Evolutionary conservation across 768 basidiomycete genomes (phyloP).

Genomic region (Lentinula aciculospora): DNA sequence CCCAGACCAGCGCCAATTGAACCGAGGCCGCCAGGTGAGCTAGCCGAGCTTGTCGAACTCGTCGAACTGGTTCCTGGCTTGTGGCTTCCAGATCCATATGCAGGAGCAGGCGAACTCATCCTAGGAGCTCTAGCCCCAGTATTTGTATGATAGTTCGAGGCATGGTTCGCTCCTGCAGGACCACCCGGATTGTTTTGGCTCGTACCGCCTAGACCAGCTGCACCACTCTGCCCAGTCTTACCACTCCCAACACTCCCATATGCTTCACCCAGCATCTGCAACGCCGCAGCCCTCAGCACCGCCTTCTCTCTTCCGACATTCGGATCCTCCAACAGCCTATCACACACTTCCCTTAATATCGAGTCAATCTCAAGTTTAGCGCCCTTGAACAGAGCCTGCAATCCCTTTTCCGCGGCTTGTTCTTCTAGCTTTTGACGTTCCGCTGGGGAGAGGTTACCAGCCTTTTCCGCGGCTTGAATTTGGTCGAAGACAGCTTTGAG

Average conservation of each 20-base stretch:
- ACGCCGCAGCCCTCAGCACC: conserved; percentile 68
- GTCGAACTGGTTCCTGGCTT: background rate
- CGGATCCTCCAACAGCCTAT: conserved; percentile 64
- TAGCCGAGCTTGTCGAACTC: background rate
- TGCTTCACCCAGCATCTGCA: conserved; percentile 82
- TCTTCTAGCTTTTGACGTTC: conserved; percentile 83
- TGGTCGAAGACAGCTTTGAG: conserved; percentile 89
- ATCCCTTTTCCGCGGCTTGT: conserved; percentile 88
- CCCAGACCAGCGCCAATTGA: background rate
- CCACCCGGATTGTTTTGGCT: background rate
- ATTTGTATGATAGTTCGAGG: background rate
- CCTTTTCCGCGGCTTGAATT: conserved; percentile 84
- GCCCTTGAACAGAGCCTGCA: conserved; percentile 90
- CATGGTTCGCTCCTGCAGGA: background rate
- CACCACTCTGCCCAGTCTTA: background rate
- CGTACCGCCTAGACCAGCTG: background rate
- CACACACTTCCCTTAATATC: conserved; percentile 83
- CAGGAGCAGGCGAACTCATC: background rate
- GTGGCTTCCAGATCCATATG: too few species aligned
- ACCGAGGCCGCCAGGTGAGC: background rate
- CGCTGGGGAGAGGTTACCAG: conserved; percentile 71
- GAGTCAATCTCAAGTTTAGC: conserved; percentile 91
- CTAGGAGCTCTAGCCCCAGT: background rate
- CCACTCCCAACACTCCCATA: conserved; percentile 61
- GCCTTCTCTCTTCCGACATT: conserved; percentile 51